phyloP scores from a whole-genome alignment of 306 rosid genomes.

The Dryas octopetala region DNA sequence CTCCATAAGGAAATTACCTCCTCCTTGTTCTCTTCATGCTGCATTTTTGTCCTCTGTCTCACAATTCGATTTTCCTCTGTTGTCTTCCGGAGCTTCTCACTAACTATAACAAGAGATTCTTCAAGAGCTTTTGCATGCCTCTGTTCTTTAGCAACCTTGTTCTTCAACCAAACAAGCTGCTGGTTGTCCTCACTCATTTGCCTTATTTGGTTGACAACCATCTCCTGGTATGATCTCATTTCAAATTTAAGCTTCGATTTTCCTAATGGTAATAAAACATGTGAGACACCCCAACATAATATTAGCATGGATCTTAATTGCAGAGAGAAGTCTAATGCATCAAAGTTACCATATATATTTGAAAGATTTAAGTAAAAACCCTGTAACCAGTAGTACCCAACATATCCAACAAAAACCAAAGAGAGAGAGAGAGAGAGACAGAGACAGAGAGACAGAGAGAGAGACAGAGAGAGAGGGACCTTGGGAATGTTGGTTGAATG shows the following conservation, averaged over 20 bases:
- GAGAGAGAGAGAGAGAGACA: not conserved
- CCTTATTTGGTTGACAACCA: conserved; percentile 64
- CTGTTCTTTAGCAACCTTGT: conserved; percentile 37
- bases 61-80: conserved; percentile 41
- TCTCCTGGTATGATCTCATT: conserved; percentile 68
- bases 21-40: conserved; percentile 48
- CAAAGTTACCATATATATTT: not conserved
- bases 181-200: conserved; percentile 76
- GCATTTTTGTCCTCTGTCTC: conserved; percentile 38
- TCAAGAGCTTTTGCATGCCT: conserved; percentile 36
- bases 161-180: conserved; percentile 40
- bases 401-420: not conserved
- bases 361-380: not conserved
- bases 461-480: conserved; percentile 40
- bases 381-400: not conserved
- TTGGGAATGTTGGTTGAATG: conserved; percentile 67
- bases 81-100: conserved; percentile 44
- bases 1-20: conserved; percentile 51
- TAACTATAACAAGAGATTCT: conserved; percentile 34
- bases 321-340: not conserved
- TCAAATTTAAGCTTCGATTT: conserved; percentile 75
- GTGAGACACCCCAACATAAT: not conserved
- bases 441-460: not conserved
- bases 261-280: conserved; percentile 36
- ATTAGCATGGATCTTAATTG: not conserved